Evolutionary conservation across 2,329 filamentous ascomycete species (phyloP).

Genomic region (Fusarium pseudocircinatum): DNA sequence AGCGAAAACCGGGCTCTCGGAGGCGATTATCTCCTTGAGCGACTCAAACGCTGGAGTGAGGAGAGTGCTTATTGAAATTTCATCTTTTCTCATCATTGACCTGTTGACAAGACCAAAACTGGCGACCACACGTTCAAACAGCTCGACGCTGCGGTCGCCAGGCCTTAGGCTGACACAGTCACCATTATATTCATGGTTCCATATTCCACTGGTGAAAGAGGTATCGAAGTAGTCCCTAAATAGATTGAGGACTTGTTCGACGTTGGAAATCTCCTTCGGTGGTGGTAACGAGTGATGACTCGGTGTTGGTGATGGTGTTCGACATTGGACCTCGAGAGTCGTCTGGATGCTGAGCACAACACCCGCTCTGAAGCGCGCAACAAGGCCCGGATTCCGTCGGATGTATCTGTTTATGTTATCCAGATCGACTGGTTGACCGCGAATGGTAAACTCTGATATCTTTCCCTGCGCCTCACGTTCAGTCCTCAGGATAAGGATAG

Average conservation of each 20-base stretch:
- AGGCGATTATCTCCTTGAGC: slow-evolving; percentile 46
- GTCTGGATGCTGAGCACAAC: slow-evolving; percentile 46
- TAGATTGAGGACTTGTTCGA: slow-evolving; percentile 44
- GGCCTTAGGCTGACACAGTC: slow-evolving; percentile 39
- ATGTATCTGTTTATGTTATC: slow-evolving; percentile 54
- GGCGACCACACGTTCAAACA: slow-evolving; percentile 49
- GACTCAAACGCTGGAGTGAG: slow-evolving; percentile 50
- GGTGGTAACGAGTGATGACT: slow-evolving; percentile 33
- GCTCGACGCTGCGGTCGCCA: slow-evolving; percentile 46
- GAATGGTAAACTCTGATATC: slow-evolving; percentile 50
- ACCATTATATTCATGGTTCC: slow-evolving; percentile 46
- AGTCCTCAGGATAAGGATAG: slow-evolving; percentile 50
- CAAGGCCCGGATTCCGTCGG: slow-evolving; percentile 50
- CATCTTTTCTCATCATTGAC: slow-evolving; percentile 47
- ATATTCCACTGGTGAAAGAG: slow-evolving; percentile 43
- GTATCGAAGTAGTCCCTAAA: slow-evolving; percentile 46
- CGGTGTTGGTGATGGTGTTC: slow-evolving; percentile 43
- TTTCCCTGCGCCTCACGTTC: slow-evolving; percentile 50
- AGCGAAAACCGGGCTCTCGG: slow-evolving; percentile 48
- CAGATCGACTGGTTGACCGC: slow-evolving; percentile 51
- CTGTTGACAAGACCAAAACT: slow-evolving; percentile 48
- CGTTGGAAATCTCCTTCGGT: slow-evolving; percentile 33
- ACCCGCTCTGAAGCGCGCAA: slow-evolving; percentile 46
- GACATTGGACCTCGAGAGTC: slow-evolving; percentile 46
- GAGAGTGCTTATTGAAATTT: slow-evolving; percentile 45